phyloP scores from a whole-genome alignment of 2,329 filamentous ascomycete species.

The Colletotrichum lini region DNA sequence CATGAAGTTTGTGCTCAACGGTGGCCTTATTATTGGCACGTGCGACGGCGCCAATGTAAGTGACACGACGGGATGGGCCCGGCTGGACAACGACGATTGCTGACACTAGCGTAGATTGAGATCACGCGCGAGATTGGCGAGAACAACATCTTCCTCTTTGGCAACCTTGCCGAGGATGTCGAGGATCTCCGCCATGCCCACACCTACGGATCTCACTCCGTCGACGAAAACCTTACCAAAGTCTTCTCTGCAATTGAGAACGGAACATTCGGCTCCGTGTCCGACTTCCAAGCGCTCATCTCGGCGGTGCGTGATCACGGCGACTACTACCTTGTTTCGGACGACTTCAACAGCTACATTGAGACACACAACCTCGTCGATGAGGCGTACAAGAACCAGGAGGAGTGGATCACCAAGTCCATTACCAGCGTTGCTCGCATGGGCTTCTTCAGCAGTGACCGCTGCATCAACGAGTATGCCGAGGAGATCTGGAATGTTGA shows the following conservation, averaged over 20 bases:
- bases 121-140: slow-evolving; percentile 98
- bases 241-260: slow-evolving; percentile 89
- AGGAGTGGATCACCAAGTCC: slow-evolving; percentile 91
- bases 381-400: slow-evolving; percentile 90
- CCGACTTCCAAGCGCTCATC: slow-evolving; percentile 86
- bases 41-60: slow-evolving; percentile 97
- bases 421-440: slow-evolving; percentile 92
- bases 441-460: slow-evolving; percentile 97
- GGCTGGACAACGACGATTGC: slow-evolving; percentile 27
- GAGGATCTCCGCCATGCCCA: slow-evolving; percentile 94
- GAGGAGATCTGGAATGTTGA: slow-evolving; percentile 98
- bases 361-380: slow-evolving; percentile 93
- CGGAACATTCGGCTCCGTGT: slow-evolving; percentile 84
- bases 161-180: slow-evolving; percentile 94
- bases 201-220: slow-evolving; percentile 82
- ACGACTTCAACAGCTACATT: slow-evolving; percentile 96
- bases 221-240: slow-evolving; percentile 82
- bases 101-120: slow-evolving; percentile 75
- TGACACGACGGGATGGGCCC: slow-evolving; percentile 45
- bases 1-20: slow-evolving; percentile 99
- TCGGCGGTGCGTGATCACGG: slow-evolving; percentile 91
- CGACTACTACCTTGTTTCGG: slow-evolving; percentile 97
- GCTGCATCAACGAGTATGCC: slow-evolving; percentile 97
- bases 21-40: slow-evolving; percentile 96
- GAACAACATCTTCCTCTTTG: slow-evolving; percentile 98